phyloP scores from a whole-genome alignment of 805 yeast species.

The Ogataea glucozyma region DNA sequence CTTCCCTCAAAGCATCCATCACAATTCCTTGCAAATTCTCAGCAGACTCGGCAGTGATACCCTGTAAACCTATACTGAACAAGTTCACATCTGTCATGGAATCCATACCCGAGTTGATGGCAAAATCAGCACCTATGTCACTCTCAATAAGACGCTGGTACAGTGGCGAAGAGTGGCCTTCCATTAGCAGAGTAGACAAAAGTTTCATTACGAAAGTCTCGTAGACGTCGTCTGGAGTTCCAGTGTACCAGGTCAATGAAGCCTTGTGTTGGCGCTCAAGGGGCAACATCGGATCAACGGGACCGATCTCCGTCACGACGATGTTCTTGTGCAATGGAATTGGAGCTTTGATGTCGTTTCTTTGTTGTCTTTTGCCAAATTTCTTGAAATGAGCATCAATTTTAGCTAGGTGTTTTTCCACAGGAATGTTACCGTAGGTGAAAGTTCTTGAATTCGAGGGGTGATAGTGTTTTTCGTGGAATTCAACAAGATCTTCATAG shows the following conservation, averaged over 20 bases:
- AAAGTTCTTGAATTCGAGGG: constrained; percentile 87
- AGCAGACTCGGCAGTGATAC: constrained; percentile 50
- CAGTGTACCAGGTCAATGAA: constrained; percentile 87
- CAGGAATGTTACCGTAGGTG: constrained; percentile 81
- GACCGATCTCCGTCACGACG: constrained; percentile 57
- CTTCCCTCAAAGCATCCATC: constrained; percentile 45
- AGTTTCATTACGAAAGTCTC: constrained; percentile 73
- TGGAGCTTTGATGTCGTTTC: constrained; percentile 45
- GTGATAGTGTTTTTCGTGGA: constrained; percentile 77
- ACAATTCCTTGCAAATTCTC: constrained; percentile 53
- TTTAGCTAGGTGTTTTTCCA: constrained; percentile 58
- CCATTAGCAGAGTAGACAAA: constrained; percentile 69
- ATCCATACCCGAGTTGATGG: constrained; percentile 87
- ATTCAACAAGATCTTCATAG: constrained; percentile 74
- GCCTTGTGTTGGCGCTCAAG: constrained; percentile 69
- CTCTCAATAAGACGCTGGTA: constrained; percentile 85
- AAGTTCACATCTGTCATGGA: constrained; percentile 73
- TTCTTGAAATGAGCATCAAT: constrained; percentile 50
- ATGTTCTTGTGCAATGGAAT: constrained; percentile 39
- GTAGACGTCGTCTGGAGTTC: constrained; percentile 67
- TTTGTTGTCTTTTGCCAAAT: constrained; percentile 52
- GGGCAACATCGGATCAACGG: constrained; percentile 76
- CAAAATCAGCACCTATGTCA: constrained; percentile 80
- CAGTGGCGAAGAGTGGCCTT: constrained; percentile 90
- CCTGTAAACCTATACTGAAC: constrained; percentile 85